Conservation (phyloP, 768 basidiomycete genomes). For the Trametes cubensis region DNA sequence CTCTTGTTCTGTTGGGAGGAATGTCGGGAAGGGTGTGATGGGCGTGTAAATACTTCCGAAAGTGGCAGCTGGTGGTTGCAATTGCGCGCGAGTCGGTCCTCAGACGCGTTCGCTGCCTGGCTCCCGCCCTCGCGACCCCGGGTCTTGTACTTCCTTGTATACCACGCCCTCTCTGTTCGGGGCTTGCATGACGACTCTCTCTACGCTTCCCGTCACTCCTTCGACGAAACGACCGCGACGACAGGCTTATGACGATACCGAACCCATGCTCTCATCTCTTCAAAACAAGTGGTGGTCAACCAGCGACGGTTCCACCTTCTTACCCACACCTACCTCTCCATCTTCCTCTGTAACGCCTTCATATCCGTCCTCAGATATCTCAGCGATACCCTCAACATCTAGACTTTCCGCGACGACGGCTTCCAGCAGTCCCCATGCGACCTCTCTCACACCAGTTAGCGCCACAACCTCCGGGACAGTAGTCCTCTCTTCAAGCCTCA, state of each 20-base stretch:
- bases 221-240: constrained; percentile 33
- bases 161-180: constrained; percentile 12
- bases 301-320: constrained; percentile 26
- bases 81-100: background rate
- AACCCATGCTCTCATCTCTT: constrained; percentile 8
- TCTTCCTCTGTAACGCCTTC: constrained; percentile 10
- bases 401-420: constrained; percentile 6
- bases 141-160: constrained; percentile 15
- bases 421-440: background rate
- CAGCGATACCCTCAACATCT: constrained; percentile 21
- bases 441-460: constrained; percentile 17
- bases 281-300: constrained; percentile 30
- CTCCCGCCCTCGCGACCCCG: background rate
- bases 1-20: background rate
- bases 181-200: constrained; percentile 29
- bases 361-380: constrained; percentile 10
- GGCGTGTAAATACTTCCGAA: constrained; percentile 17
- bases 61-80: constrained; percentile 10
- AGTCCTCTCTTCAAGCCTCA: constrained; percentile 17
- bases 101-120: constrained; percentile 3
- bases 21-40: constrained; percentile 6
- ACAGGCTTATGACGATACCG: constrained; percentile 27
- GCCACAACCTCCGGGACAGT: constrained; percentile 11
- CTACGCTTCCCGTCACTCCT: constrained; percentile 27
- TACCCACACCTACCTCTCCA: constrained; percentile 20